Evolutionary conservation across 768 basidiomycete species (phyloP).

Genomic region (Boletus coccyginus): DNA sequence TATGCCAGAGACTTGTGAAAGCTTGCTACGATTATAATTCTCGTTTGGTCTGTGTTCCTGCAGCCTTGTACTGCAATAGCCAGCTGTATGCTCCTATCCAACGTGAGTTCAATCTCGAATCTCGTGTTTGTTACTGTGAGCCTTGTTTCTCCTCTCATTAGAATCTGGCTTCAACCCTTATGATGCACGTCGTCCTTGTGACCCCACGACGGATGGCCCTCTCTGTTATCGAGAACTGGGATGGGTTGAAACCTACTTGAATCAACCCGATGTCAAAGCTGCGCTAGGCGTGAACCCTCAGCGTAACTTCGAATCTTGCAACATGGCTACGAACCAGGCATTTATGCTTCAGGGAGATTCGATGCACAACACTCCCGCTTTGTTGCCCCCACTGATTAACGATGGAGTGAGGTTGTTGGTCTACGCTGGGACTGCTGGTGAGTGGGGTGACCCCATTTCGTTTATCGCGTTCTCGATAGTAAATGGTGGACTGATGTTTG

Average conservation of each 20-base stretch:
- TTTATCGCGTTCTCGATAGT: no score
- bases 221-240: conserved; percentile 78
- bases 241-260: conserved; percentile 91
- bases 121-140: neutral
- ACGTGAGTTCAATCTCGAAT: conserved; percentile 41
- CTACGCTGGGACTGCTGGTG: conserved; percentile 85
- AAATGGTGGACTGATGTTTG: no score
- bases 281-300: conserved; percentile 69
- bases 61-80: conserved; percentile 74
- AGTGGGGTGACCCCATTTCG: no score
- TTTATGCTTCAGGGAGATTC: conserved; percentile 84
- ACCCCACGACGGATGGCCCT: conserved; percentile 63
- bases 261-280: conserved; percentile 71
- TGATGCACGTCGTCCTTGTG: conserved; percentile 77
- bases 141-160: conserved; percentile 22
- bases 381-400: conserved; percentile 79
- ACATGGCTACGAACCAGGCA: conserved; percentile 74
- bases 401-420: conserved; percentile 82
- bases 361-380: conserved; percentile 74
- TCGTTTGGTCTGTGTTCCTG: conserved; percentile 68
- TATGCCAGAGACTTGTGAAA: conserved; percentile 71
- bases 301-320: conserved; percentile 67
- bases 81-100: conserved; percentile 71
- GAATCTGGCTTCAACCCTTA: conserved; percentile 84
- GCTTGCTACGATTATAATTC: conserved; percentile 64